These are phyloP conservation scores for Panaeolus cyanescens DNA, from an alignment of 768 basidiomycete species.

Conservation along the genomic window DNA sequence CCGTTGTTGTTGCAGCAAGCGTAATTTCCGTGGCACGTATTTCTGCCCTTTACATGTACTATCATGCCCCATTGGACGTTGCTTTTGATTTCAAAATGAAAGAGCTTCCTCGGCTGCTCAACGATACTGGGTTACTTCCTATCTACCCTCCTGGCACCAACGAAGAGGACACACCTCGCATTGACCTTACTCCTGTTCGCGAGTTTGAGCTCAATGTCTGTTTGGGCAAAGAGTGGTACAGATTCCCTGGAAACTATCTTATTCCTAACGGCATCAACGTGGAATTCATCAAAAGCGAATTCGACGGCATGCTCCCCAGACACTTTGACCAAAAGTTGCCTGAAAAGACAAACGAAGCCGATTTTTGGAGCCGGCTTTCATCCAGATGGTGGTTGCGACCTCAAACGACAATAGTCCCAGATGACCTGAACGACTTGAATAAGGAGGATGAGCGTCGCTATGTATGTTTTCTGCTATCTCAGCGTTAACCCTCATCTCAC, in stretches of 20 bases:
- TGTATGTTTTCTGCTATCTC: constrained; percentile 41
- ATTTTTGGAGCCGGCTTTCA: constrained; percentile 31
- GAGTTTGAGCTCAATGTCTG: constrained; percentile 79
- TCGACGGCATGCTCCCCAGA: constrained; percentile 85
- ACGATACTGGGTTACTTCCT: constrained; percentile 65
- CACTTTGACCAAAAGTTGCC: constrained; percentile 53
- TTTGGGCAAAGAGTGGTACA: constrained; percentile 93
- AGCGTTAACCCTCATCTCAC: constrained; percentile 4
- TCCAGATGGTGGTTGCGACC: constrained; percentile 53
- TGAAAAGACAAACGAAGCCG: constrained; percentile 1
- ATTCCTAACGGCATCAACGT: constrained; percentile 82
- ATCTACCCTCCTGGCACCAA: constrained; percentile 35
- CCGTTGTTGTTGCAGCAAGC: constrained; percentile 63
- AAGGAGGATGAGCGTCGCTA: constrained; percentile 75
- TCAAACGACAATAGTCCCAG: constrained; percentile 62
- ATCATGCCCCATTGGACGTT: constrained; percentile 84
- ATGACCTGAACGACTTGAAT: constrained; percentile 87
- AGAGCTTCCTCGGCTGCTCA: constrained; percentile 84
- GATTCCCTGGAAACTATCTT: constrained; percentile 90
- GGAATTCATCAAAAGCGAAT: constrained; percentile 91
- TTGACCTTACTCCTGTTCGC: constrained; percentile 70
- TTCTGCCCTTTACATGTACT: constrained; percentile 83
- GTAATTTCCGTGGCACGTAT: constrained; percentile 80
- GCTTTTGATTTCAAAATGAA: constrained; percentile 68
- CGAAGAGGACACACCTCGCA: constrained; percentile 47